These are phyloP conservation scores for Alternaria sp. DNA, from an alignment of 2,329 filamentous ascomycete species.

Conservation along the genomic window DNA sequence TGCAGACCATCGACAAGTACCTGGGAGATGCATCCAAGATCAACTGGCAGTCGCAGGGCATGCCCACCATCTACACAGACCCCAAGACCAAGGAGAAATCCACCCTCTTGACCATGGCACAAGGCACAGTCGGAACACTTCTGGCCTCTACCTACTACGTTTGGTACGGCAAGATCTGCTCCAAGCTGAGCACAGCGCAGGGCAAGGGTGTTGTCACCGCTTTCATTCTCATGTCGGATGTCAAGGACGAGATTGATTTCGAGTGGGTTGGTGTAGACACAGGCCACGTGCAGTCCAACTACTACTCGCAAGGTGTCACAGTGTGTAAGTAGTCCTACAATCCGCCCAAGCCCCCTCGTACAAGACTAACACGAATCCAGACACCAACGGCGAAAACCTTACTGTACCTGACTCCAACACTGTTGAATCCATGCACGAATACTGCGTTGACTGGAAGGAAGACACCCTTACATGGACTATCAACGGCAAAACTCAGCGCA, in stretches of 20 bases:
- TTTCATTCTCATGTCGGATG: slow-evolving; percentile 93
- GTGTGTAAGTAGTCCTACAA: slow-evolving; percentile 71
- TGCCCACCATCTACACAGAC: slow-evolving; percentile 72
- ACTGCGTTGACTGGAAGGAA: slow-evolving; percentile 92
- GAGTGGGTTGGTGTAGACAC: slow-evolving; percentile 90
- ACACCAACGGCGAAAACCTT: slow-evolving; percentile 79
- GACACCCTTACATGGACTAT: slow-evolving; percentile 87
- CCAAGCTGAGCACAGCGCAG: slow-evolving; percentile 82
- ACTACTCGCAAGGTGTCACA: slow-evolving; percentile 93
- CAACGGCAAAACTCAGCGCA: slow-evolving; percentile 80
- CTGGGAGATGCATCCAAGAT: slow-evolving; percentile 80
- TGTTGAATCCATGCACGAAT: slow-evolving; percentile 81
- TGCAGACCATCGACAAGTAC: slow-evolving; percentile 80
- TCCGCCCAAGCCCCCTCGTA: neutral
- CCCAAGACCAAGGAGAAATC: slow-evolving; percentile 41
- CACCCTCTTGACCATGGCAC: slow-evolving; percentile 87
- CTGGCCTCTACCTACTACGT: slow-evolving; percentile 86
- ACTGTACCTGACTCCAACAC: slow-evolving; percentile 68
- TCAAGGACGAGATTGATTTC: slow-evolving; percentile 98
- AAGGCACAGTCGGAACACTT: slow-evolving; percentile 85
- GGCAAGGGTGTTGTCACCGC: slow-evolving; percentile 93
- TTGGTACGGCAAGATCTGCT: slow-evolving; percentile 96
- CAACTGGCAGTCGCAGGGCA: slow-evolving; percentile 91
- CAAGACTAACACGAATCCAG: slow-evolving; percentile 56
- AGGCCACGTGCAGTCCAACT: slow-evolving; percentile 86